Percentiles rank a stretch among this genome's conserved stretches.
phyloP scores from a whole-genome alignment of 495 filamentous ascomycete species.

The Penicillium samsonianum region DNA sequence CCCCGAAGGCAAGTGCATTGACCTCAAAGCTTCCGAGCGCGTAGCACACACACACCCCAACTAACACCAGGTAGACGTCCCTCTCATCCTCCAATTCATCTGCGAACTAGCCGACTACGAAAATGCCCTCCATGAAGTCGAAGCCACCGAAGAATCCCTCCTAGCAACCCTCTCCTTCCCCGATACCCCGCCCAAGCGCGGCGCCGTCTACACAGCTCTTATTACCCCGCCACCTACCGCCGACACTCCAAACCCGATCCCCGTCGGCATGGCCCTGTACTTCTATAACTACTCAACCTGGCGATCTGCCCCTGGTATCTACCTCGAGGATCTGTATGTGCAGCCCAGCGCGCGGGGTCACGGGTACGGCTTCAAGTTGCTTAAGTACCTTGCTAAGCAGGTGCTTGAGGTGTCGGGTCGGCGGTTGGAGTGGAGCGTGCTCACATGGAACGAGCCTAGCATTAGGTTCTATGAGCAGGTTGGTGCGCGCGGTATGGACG shows the following conservation, averaged over 20 bases:
- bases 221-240: slow-evolving; percentile 36
- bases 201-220: slow-evolving; percentile 47
- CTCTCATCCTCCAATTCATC: slow-evolving; percentile 78
- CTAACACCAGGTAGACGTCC: slow-evolving; percentile 65
- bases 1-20: slow-evolving; percentile 37
- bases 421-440: slow-evolving; percentile 88
- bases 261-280: slow-evolving; percentile 64
- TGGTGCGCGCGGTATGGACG: slow-evolving; percentile 77
- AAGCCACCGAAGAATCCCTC: slow-evolving; percentile 76
- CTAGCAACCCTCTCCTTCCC: slow-evolving; percentile 77
- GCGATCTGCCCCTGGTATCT: slow-evolving; percentile 83
- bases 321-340: slow-evolving; percentile 92
- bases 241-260: slow-evolving; percentile 31
- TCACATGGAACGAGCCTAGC: slow-evolving; percentile 87
- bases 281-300: slow-evolving; percentile 83
- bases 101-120: slow-evolving; percentile 88
- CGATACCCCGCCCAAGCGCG: slow-evolving; percentile 38
- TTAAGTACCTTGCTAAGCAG: slow-evolving; percentile 77
- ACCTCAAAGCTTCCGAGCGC: background rate
- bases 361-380: slow-evolving; percentile 76
- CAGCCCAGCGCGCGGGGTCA: slow-evolving; percentile 64
- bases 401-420: slow-evolving; percentile 64
- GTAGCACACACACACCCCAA: slow-evolving; percentile 1
- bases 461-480: slow-evolving; percentile 82
- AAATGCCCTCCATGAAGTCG: slow-evolving; percentile 64